Conservation (phyloP, 116 monocot genomes). For the Phalaenopsis hybrid region DNA sequence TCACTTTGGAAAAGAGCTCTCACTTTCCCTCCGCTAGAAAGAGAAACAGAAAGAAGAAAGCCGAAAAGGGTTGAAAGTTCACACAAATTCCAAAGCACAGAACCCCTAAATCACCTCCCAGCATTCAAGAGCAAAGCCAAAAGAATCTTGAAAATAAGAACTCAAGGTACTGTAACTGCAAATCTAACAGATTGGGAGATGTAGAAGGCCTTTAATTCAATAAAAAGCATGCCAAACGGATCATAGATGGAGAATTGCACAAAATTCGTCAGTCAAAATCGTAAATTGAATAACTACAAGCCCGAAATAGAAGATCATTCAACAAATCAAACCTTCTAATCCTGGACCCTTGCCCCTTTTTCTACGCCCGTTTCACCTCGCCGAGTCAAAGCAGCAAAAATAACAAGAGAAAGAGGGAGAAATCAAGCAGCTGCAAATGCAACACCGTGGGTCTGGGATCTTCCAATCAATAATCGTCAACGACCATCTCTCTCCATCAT, state of each 20-base stretch:
- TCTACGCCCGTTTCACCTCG: neutral
- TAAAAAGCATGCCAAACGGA: neutral
- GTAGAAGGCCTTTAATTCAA: neutral
- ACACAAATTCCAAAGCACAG: neutral
- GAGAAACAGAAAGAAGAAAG: neutral
- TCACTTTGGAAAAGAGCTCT: neutral
- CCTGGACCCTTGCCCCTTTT: neutral
- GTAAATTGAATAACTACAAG: neutral
- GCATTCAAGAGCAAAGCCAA: neutral
- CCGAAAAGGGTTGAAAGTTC: neutral
- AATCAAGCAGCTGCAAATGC: neutral
- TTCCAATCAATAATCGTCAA: neutral
- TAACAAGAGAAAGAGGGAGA: neutral
- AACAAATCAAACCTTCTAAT: neutral
- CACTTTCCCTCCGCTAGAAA: neutral
- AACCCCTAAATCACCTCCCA: neutral
- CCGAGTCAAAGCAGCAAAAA: neutral
- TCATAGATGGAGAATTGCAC: neutral
- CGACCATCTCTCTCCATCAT: neutral
- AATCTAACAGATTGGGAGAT: neutral
- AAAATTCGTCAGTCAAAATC: neutral
- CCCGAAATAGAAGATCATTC: neutral
- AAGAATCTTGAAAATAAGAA: neutral
- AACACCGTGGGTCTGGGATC: neutral
- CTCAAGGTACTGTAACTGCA: neutral